A percentile compares a stretch with the other conserved stretches of the same genome.
Evolutionary conservation across 1,284 basidiomycete species (phyloP).

Genomic region (Ustilago cynodontis): DNA sequence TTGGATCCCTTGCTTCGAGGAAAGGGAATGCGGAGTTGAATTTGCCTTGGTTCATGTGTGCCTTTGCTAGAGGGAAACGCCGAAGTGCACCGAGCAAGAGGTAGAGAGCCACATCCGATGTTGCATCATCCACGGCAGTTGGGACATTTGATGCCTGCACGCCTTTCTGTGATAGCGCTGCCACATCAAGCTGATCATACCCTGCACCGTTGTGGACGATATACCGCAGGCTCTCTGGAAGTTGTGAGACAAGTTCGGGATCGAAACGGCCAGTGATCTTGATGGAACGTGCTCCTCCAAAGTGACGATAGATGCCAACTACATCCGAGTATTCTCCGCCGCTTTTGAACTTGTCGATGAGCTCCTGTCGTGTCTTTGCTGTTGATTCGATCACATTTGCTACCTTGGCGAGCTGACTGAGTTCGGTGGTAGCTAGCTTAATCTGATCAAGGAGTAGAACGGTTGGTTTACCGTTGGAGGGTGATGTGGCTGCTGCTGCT

Average conservation of each 20-base stretch:
- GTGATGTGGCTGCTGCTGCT: conserved; percentile 5
- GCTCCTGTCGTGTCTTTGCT: conserved; percentile 43
- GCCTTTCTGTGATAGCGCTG: conserved; percentile 37
- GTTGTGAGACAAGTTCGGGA: conserved; percentile 49
- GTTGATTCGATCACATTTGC: conserved; percentile 47
- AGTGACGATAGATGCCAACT: conserved; percentile 84
- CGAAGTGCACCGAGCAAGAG: conserved; percentile 61
- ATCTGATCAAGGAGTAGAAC: conserved; percentile 64
- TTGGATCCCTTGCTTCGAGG: conserved; percentile 51
- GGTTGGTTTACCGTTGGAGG: conserved; percentile 29
- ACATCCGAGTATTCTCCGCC: conserved; percentile 75
- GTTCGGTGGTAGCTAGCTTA: conserved; percentile 49
- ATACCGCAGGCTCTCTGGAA: conserved; percentile 52
- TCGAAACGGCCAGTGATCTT: conserved; percentile 61
- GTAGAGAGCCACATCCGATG: conserved; percentile 62
- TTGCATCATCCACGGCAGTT: conserved; percentile 62
- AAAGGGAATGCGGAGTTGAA: conserved; percentile 62
- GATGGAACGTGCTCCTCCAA: conserved; percentile 70
- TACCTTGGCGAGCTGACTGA: conserved; percentile 38
- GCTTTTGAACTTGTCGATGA: conserved; percentile 39
- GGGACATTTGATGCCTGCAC: conserved; percentile 65
- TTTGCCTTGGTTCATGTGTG: conserved; percentile 41
- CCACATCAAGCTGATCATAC: conserved; percentile 65
- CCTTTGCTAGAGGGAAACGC: conserved; percentile 53
- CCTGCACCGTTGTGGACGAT: conserved; percentile 66